Conservation (phyloP, 352 stramenopile genomes). For the Globisporangium mamillatum region DNA sequence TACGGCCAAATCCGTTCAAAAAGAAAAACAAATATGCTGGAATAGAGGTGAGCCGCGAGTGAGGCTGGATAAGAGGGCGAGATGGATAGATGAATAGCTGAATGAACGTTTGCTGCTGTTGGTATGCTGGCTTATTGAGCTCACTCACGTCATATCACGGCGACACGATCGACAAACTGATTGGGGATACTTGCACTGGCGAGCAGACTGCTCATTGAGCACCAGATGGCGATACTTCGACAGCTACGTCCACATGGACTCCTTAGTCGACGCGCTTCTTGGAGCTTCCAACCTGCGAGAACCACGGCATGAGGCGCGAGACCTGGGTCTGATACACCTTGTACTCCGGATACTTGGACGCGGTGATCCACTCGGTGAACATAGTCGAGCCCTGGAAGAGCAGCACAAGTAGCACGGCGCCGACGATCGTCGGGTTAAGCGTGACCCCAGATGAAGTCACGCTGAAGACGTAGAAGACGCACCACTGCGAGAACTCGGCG, state of each 20-base stretch:
- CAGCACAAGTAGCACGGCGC: slow-evolving; percentile 76
- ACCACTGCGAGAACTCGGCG: slow-evolving; percentile 89
- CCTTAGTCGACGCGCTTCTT: slow-evolving; percentile 13
- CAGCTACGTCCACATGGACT: not conserved
- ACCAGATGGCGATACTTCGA: not conserved
- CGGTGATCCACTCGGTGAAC: slow-evolving; percentile 90
- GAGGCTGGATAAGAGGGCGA: too few species aligned
- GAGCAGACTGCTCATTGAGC: not conserved
- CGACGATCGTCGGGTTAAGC: slow-evolving; percentile 77
- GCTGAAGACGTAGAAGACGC: slow-evolving; percentile 89
- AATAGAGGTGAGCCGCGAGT: not conserved
- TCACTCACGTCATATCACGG: not conserved
- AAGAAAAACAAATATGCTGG: not conserved
- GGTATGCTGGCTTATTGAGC: not conserved
- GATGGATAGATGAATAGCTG: too few species aligned
- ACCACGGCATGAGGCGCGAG: slow-evolving; percentile 65
- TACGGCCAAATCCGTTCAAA: too few species aligned
- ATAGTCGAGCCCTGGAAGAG: slow-evolving; percentile 89
- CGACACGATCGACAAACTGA: not conserved
- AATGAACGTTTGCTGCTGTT: not conserved
- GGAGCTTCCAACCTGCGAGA: slow-evolving; percentile 16
- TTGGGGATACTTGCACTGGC: not conserved
- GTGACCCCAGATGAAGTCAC: slow-evolving; percentile 44
- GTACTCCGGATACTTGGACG: slow-evolving; percentile 89
- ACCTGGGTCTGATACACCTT: slow-evolving; percentile 78